Evolutionary conservation across 805 yeast genomes (phyloP), one percentile per base, ranked within the genome.

Genomic region (Cyberlindnera subsufficiens): DNA sequence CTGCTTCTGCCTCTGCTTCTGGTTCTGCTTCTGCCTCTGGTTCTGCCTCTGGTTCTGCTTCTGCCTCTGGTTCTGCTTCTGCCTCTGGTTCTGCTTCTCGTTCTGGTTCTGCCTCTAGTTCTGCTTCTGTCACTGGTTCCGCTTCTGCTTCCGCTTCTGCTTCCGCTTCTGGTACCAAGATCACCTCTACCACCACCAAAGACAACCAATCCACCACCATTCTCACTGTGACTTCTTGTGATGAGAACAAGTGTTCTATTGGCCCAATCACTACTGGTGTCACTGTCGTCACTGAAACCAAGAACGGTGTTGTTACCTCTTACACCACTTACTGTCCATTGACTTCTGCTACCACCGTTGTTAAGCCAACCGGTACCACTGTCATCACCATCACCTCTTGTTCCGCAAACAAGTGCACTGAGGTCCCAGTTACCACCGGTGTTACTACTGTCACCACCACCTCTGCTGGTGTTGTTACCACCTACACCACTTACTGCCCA

Each of bases 201-300:
- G 36, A 29, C 27, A 36, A 47, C 5, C 32, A 38, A 17, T 40
- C 51, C 10, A 41, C 51, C 29, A 44, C 51, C 27, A 42, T 40
- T n/a, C 36, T 45, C 27, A 49, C 50, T 13, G 18, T 46, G 19
- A 64, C 68, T 19, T 56, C 60, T n/a, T 63, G 67, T 46, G 45
- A 54, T 10, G 50, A 51, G 41, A 51, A 59, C 42, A 43, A 41
- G 19, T 63, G 67, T 39, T 47, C 60, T 32, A 61, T 63, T 32
- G 38, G 43, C 10, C 49, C 53, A 33, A 42, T 59, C 17, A 49
- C 54, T 25, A 58, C 61, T 30, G 49, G 50, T 22, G 43, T 58
- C 16, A 56, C 68, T 31, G 61, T 67, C 34, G 57, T 60, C 15
- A 61, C 67, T 6, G 52, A 57, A 5, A 56, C 65, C 5, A 39